Evolutionary conservation across 1,284 basidiomycete genomes (phyloP).

Genomic region (Kwoniella shivajii): DNA sequence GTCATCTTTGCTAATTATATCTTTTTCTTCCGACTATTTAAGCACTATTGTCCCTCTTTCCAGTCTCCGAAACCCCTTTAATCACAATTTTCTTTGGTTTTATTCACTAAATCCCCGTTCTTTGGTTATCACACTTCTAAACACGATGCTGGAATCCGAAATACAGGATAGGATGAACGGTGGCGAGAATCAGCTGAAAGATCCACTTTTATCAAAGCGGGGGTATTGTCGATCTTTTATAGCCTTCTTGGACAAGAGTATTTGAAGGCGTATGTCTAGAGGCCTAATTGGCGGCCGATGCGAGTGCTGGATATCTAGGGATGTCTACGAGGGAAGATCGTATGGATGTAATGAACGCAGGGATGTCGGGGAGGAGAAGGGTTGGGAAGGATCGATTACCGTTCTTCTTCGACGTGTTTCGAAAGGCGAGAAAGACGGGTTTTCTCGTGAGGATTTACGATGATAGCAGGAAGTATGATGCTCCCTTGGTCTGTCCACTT

Average conservation of each 20-base stretch:
- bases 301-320: constrained; percentile 6
- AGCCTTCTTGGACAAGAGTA: not conserved
- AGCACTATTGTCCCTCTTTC: not conserved
- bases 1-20: constrained; percentile 37
- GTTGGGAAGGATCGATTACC: not conserved
- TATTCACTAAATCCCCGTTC: no score
- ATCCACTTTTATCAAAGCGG: not conserved
- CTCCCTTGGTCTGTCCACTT: constrained; percentile 6
- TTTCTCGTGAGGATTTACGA: not conserved
- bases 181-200: constrained; percentile 1
- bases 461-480: not conserved
- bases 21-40: not conserved
- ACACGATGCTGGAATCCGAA: not conserved
- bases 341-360: not conserved
- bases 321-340: not conserved
- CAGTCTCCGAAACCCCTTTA: not conserved
- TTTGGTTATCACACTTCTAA: not conserved
- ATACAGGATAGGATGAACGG: not conserved
- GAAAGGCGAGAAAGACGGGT: not conserved
- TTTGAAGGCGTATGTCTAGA: no score
- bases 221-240: not conserved
- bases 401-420: constrained; percentile 5
- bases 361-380: not conserved
- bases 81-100: not conserved
- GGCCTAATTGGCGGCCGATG: not conserved